phyloP scores from a whole-genome alignment of 768 basidiomycete species.

The Trametes sanguinea region DNA sequence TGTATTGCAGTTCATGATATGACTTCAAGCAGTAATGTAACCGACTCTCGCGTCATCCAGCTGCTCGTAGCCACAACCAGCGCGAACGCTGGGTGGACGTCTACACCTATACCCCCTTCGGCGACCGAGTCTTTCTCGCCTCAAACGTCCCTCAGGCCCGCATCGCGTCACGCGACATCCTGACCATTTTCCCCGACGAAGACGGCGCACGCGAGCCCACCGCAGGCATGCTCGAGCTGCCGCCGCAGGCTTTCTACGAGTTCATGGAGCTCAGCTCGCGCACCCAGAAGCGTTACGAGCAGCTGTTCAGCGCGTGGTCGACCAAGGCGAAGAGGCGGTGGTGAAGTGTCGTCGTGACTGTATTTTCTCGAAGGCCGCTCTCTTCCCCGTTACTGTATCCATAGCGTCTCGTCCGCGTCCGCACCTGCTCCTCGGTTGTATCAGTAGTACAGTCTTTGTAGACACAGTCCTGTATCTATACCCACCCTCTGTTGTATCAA shows the following conservation, averaged over 20 bases:
- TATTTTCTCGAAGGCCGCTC: too few relatives aligned
- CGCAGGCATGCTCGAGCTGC: constrained; percentile 65
- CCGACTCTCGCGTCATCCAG: constrained; percentile 35
- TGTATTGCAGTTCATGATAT: background rate
- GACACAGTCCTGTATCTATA: constrained; percentile 11
- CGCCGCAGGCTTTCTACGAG: constrained; percentile 57
- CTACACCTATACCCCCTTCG: constrained; percentile 63
- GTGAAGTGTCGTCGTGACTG: background rate
- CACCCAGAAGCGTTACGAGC: constrained; percentile 58
- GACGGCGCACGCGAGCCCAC: constrained; percentile 34
- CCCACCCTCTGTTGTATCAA: background rate
- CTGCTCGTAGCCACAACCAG: constrained; percentile 54
- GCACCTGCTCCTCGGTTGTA: background rate
- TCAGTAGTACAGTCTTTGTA: constrained; percentile 3
- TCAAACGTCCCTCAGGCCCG: constrained; percentile 61
- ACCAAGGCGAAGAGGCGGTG: constrained; percentile 3
- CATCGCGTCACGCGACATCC: constrained; percentile 59
- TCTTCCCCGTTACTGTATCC: background rate
- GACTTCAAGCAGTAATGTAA: too few relatives aligned
- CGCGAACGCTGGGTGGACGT: constrained; percentile 67
- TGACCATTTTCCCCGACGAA: constrained; percentile 54
- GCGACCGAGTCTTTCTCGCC: constrained; percentile 65
- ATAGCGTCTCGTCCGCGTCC: background rate
- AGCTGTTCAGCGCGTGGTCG: constrained; percentile 39
- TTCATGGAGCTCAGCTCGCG: constrained; percentile 55